phyloP scores from a whole-genome alignment of 768 basidiomycete species.

The Gymnopilus junonius region DNA sequence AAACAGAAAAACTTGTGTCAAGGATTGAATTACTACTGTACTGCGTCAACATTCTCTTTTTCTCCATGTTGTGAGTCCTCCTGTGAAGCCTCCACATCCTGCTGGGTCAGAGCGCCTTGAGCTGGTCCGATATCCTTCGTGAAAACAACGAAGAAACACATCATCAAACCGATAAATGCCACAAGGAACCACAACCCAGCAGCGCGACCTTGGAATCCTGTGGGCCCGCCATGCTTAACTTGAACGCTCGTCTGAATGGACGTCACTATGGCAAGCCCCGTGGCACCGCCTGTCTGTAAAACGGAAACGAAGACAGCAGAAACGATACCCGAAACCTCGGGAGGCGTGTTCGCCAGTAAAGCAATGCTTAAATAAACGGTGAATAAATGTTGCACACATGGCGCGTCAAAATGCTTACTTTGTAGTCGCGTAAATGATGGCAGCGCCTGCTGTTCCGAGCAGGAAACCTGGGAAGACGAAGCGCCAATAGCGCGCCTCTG shows the following conservation, averaged over 20 bases:
- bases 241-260: slow-evolving; percentile 54
- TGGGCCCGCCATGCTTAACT: slow-evolving; percentile 31
- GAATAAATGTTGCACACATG: background rate
- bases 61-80: background rate
- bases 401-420: slow-evolving; percentile 39
- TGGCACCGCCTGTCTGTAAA: slow-evolving; percentile 55
- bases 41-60: background rate
- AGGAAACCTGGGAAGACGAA: slow-evolving; percentile 54
- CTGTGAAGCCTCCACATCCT: no score
- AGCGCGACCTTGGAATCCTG: slow-evolving; percentile 42
- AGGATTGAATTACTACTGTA: no score
- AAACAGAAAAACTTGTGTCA: no score
- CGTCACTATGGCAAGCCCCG: slow-evolving; percentile 51
- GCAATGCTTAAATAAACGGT: slow-evolving; percentile 42
- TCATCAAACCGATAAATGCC: slow-evolving; percentile 28
- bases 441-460: slow-evolving; percentile 49
- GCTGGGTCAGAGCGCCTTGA: background rate
- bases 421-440: slow-evolving; percentile 49
- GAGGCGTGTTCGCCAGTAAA: slow-evolving; percentile 51
- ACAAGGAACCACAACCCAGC: slow-evolving; percentile 51
- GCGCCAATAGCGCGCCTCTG: slow-evolving; percentile 47
- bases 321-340: slow-evolving; percentile 54
- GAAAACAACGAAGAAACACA: slow-evolving; percentile 10
- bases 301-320: slow-evolving; percentile 61
- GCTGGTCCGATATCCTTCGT: slow-evolving; percentile 8